Percentiles rank a stretch among this genome's conserved stretches.
phyloP scores from a whole-genome alignment of 768 basidiomycete species.

The Auricularia sp. region DNA sequence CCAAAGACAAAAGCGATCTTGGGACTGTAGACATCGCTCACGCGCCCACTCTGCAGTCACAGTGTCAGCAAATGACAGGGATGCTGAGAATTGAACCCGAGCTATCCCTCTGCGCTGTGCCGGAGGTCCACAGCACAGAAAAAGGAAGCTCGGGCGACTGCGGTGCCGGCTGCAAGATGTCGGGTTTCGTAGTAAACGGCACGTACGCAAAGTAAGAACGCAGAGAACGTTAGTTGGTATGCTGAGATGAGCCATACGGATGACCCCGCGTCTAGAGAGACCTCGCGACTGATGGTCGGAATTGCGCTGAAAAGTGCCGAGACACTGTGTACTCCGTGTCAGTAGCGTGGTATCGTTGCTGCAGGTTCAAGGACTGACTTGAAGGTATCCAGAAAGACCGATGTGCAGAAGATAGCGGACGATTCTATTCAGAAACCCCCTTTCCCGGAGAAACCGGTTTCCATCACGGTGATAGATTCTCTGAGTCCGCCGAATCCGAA shows the following conservation, averaged over 20 bases:
- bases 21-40: constrained; percentile 2
- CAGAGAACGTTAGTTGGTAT: constrained; percentile 33
- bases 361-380: neutral
- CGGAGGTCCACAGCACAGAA: no score
- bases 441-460: no score
- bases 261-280: constrained; percentile 8
- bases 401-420: neutral
- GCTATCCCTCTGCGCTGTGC: no score
- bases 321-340: neutral
- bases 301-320: neutral
- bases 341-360: neutral
- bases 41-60: constrained; percentile 1
- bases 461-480: no score
- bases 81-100: no score
- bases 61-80: no score
- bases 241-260: constrained; percentile 35
- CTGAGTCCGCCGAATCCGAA: no score
- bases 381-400: neutral
- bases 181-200: neutral
- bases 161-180: neutral
- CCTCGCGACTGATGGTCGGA: neutral
- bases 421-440: no score
- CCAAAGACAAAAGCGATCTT: constrained; percentile 2
- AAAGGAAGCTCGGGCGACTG: neutral
- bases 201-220: constrained; percentile 28